Base-by-base conservation (phyloP, 257 asterid species). In the Gardenia jasminoides region DNA sequence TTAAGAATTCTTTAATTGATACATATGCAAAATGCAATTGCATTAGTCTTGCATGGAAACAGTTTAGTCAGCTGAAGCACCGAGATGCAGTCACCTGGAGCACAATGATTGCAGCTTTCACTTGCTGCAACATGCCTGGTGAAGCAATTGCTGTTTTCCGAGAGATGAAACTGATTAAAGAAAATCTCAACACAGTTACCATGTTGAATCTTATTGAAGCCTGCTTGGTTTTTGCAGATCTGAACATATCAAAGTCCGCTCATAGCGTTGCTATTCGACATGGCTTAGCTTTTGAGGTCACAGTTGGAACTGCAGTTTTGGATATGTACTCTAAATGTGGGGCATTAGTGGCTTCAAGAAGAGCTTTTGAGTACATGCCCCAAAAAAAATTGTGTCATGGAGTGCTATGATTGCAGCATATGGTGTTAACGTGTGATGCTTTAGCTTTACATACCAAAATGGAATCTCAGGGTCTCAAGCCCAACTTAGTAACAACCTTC, bases 271-370 rank as follows among this genome's bases (percentile, higher is more conserved):
- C 91, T 64, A 80, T 86, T 66, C 87, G 96, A 72, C 88, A 90
- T 91, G 93, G 90, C 76, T 67, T 89, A 86, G 87, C 93, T 39
- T 88, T 92, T 28, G 84, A 90, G 54, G 92, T 88, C 22, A 87
- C 88, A n/a, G 86, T 91, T 43, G 99, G 97, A 71, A 94, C 99
- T 77, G 96, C 98, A 70, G 83, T 91, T 67, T 88, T 94, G 47
- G 92, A 93, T 76, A 93, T 91, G 97, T 93, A 93, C 89, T 86
- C 99, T n/a, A 95, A 92, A 83, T 91, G 96, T 72, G 98, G 98
- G 77, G 90, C 90, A 2, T 79, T 92, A 84, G 89, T 87, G 73
- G 87, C 88, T 46, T 90, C 97, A 6, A 87, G 88, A 78, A 88
- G 81, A 85, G 91, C 86, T 36, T 95, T 95, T 74, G 86, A 91